These are phyloP conservation scores for Effrenium voratum DNA, from an alignment of 73 alveolate species.

Conservation along the genomic window DNA sequence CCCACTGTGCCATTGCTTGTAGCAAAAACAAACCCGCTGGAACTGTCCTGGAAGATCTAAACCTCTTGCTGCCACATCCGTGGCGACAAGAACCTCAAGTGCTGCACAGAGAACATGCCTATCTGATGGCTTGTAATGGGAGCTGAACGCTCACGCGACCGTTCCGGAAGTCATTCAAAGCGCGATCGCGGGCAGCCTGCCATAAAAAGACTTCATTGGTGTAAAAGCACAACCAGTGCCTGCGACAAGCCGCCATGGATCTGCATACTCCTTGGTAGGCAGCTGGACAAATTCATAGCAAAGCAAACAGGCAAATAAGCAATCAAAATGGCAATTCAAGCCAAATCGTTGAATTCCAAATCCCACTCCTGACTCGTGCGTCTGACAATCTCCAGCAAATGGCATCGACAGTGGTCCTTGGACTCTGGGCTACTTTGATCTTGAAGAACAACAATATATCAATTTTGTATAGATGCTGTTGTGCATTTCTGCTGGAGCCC, in stretches of 20 bases:
- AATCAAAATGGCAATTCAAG: not conserved
- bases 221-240: not conserved
- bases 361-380: constrained; percentile 58
- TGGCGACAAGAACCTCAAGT: constrained; percentile 87
- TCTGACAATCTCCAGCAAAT: constrained; percentile 75
- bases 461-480: no score
- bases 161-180: constrained; percentile 59
- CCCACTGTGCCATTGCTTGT: no score
- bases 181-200: constrained; percentile 90
- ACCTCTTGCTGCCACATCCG: constrained; percentile 95
- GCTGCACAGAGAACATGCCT: not conserved
- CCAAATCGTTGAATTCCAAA: not conserved
- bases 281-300: not conserved
- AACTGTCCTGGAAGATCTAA: constrained; percentile 95
- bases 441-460: no score
- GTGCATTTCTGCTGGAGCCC: not conserved
- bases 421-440: not conserved
- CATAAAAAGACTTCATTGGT: not conserved
- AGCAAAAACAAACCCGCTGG: no score
- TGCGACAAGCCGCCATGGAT: constrained; percentile 86
- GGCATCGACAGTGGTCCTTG: constrained; percentile 84
- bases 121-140: not conserved
- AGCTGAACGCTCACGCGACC: constrained; percentile 36
- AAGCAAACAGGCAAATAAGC: not conserved
- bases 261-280: constrained; percentile 62